Evolutionary conservation across 768 basidiomycete species (phyloP).

Genomic region (Leccinum barrowsii): DNA sequence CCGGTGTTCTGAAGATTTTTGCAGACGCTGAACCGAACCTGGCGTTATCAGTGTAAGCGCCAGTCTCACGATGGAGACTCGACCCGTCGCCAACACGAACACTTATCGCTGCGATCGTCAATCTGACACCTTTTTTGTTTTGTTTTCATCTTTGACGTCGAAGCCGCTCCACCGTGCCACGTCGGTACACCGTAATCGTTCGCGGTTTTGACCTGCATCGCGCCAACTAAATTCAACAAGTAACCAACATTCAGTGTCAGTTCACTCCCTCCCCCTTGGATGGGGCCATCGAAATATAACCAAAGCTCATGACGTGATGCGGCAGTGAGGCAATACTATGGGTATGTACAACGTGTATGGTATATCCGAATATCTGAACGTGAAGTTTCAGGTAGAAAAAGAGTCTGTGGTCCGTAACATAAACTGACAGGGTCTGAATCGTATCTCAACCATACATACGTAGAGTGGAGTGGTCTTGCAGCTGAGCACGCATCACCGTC

Average conservation of each 20-base stretch:
- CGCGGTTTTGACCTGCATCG: neutral
- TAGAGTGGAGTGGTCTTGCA: neutral
- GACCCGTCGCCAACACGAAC: too few relatives aligned
- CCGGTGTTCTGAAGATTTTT: too few relatives aligned
- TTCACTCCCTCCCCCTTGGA: neutral
- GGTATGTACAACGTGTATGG: conserved; percentile 20
- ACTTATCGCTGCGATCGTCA: too few relatives aligned
- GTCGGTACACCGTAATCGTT: too few relatives aligned
- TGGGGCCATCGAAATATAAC: neutral
- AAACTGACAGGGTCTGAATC: neutral
- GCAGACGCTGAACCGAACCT: too few relatives aligned
- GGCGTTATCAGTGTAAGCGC: too few relatives aligned
- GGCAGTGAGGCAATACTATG: neutral
- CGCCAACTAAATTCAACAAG: neutral
- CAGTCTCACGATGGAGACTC: too few relatives aligned
- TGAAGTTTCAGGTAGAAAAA: neutral
- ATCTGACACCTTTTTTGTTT: too few relatives aligned
- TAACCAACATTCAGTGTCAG: neutral
- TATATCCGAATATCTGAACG: conserved; percentile 4
- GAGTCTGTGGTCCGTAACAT: neutral
- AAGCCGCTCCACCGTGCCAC: too few relatives aligned
- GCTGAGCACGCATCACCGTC: neutral
- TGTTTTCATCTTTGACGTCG: too few relatives aligned
- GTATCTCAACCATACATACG: neutral
- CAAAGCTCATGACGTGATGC: neutral